phyloP scores from a whole-genome alignment of 2,329 filamentous ascomycete genomes.

The Trichocomaceae sp. region DNA sequence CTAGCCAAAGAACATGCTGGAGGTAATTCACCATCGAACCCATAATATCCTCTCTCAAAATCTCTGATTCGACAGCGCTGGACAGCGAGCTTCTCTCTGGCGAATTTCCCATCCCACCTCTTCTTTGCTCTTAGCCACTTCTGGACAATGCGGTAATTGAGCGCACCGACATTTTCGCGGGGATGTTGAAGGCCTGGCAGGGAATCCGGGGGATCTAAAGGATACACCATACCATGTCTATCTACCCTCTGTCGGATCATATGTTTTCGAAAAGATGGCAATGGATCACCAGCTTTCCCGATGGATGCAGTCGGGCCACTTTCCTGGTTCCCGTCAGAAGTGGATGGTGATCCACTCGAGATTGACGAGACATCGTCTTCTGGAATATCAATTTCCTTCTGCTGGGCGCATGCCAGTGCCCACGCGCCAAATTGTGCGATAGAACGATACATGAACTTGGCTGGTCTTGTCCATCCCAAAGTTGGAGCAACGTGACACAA shows the following conservation, averaged over 20 bases:
- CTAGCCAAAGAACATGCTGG: slow-evolving; percentile 79
- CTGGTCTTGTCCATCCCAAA: slow-evolving; percentile 90
- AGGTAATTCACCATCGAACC: slow-evolving; percentile 68
- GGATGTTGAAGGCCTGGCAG: slow-evolving; percentile 61
- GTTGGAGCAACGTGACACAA: slow-evolving; percentile 89
- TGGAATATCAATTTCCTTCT: slow-evolving; percentile 69
- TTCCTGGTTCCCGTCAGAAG: slow-evolving; percentile 15
- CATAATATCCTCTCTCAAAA: slow-evolving; percentile 62
- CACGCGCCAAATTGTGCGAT: slow-evolving; percentile 91
- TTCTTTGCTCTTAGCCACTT: slow-evolving; percentile 75
- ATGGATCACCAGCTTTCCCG: slow-evolving; percentile 77
- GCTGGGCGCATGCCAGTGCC: slow-evolving; percentile 76
- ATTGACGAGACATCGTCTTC: slow-evolving; percentile 71
- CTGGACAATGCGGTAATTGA: slow-evolving; percentile 70
- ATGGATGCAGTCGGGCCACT: slow-evolving; percentile 42
- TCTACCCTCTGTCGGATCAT: slow-evolving; percentile 91
- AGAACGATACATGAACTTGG: slow-evolving; percentile 91
- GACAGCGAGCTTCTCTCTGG: slow-evolving; percentile 61
- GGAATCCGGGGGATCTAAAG: slow-evolving; percentile 57
- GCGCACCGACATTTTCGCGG: slow-evolving; percentile 62
- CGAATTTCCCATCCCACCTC: slow-evolving; percentile 67
- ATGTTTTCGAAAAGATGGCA: slow-evolving; percentile 71
- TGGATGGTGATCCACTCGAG: slow-evolving; percentile 38
- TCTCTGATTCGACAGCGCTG: slow-evolving; percentile 69
- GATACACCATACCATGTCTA: slow-evolving; percentile 65